A percentile compares a stretch with the other conserved stretches of the same genome.
These are phyloP conservation scores for Linum trigynum DNA, from an alignment of 345 rosid species.

Conservation along the genomic window DNA sequence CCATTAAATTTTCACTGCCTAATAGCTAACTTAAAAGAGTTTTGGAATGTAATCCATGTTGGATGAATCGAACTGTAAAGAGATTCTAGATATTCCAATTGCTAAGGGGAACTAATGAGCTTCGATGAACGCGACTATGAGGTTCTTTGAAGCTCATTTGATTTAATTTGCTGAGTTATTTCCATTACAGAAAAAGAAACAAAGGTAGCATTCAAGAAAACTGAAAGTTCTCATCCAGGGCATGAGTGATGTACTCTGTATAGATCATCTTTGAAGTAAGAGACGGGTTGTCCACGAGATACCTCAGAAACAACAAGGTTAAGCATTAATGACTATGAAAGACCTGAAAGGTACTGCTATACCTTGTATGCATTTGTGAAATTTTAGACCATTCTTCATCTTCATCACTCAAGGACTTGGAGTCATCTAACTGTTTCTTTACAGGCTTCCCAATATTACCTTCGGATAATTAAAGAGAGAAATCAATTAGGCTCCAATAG, in stretches of 20 bases:
- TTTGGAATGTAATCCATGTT: too few relatives aligned
- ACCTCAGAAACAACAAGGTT: not conserved
- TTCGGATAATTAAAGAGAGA: constrained; percentile 1
- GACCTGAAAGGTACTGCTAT: not conserved
- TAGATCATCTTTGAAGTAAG: not conserved
- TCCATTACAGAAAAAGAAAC: not conserved
- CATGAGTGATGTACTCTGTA: not conserved
- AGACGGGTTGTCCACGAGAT: not conserved
- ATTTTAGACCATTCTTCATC: constrained; percentile 56
- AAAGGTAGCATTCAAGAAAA: not conserved
- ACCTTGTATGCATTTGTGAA: constrained; percentile 65
- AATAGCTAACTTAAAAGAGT: too few relatives aligned
- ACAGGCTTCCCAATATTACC: constrained; percentile 16
- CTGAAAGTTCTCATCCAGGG: not conserved
- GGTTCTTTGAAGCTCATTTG: too few relatives aligned
- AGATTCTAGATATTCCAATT: too few relatives aligned
- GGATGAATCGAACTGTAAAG: too few relatives aligned
- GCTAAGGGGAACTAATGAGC: not conserved
- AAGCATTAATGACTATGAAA: not conserved
- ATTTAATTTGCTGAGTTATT: too few relatives aligned
- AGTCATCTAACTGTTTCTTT: constrained; percentile 23
- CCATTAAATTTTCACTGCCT: too few relatives aligned
- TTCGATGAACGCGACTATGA: not conserved
- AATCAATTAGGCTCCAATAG: not conserved
- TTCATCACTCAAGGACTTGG: constrained; percentile 29